Conservation (phyloP, 768 basidiomycete species). For the Rossbeevera mucosa region DNA sequence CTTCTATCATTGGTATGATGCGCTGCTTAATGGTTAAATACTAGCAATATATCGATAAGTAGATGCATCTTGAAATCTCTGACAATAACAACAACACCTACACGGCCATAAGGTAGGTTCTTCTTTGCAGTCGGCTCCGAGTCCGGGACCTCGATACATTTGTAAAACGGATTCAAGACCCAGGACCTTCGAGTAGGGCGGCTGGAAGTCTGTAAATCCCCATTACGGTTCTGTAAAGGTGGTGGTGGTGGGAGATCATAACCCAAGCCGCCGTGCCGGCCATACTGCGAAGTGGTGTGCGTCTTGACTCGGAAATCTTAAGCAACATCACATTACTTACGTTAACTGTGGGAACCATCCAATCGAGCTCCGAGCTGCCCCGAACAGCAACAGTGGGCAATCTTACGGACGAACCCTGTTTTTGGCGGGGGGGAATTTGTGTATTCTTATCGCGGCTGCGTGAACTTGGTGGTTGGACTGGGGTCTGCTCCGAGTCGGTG, state of each 20-base stretch:
- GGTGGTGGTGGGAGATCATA: too few species aligned
- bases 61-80: neutral
- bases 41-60: neutral
- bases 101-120: too few species aligned
- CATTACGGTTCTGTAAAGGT: too few species aligned
- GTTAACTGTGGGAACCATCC: constrained; percentile 15
- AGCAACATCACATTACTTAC: neutral
- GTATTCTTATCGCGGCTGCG: constrained; percentile 16
- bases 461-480: constrained; percentile 5
- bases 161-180: too few species aligned
- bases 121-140: too few species aligned
- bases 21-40: constrained; percentile 44
- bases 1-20: constrained; percentile 47
- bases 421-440: constrained; percentile 12
- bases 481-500: constrained; percentile 3
- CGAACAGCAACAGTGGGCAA: neutral
- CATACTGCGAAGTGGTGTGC: constrained; percentile 22
- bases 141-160: too few species aligned
- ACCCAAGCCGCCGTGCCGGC: too few species aligned
- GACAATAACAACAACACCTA: constrained; percentile 3
- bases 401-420: neutral
- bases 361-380: constrained; percentile 18
- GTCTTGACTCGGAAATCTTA: neutral
- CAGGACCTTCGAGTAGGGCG: too few species aligned
- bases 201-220: too few species aligned